A percentile compares a stretch with the other conserved stretches of the same genome.
Evolutionary conservation across 257 asterid genomes (phyloP).

Genomic region (Craterostigma plantagineum): DNA sequence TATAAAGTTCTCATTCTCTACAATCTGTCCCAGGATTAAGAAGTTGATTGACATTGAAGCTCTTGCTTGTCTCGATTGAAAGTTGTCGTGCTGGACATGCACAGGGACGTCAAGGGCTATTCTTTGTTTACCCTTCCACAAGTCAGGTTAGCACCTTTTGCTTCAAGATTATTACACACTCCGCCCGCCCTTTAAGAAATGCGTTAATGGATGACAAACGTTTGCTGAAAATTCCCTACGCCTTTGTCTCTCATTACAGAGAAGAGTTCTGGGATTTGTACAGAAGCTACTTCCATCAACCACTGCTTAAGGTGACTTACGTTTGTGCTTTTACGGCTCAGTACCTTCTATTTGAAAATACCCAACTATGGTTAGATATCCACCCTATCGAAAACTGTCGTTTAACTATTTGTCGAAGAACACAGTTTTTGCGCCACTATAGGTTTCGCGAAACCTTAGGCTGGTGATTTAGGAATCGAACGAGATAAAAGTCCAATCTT

Average conservation of each 20-base stretch:
- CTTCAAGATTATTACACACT: background rate
- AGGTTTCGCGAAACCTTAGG: no score
- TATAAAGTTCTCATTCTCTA: background rate
- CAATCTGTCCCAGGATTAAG: constrained; percentile 49
- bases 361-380: no score
- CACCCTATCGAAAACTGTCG: no score
- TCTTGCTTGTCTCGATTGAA: constrained; percentile 58
- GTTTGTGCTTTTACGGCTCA: constrained; percentile 52
- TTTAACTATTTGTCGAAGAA: no score
- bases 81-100: constrained; percentile 70
- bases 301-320: constrained; percentile 45
- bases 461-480: no score
- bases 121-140: constrained; percentile 83
- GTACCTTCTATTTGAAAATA: constrained; percentile 12
- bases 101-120: constrained; percentile 82
- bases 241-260: constrained; percentile 23
- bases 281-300: constrained; percentile 46
- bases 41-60: constrained; percentile 76
- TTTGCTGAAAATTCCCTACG: background rate
- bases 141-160: constrained; percentile 60
- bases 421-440: no score
- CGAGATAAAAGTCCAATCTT: no score
- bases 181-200: background rate
- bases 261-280: constrained; percentile 93
- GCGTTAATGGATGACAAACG: background rate